A percentile compares a stretch with the other conserved stretches of the same genome.
phyloP scores from a whole-genome alignment of 169 alveolate species.

The Perkinsus chesapeaki region DNA sequence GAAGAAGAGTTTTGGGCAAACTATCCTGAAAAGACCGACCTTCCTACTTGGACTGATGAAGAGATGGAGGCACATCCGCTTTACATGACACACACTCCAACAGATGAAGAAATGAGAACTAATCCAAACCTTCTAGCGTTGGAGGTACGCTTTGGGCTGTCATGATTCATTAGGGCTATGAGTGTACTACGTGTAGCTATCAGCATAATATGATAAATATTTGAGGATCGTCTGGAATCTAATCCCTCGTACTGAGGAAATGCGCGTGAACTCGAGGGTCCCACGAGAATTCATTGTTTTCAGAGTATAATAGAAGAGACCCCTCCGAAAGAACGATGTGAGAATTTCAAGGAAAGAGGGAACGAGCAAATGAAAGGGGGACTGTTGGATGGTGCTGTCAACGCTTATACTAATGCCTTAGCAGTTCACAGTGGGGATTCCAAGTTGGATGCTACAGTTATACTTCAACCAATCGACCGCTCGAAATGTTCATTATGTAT shows the following conservation, averaged over 20 bases:
- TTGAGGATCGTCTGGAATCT: no score
- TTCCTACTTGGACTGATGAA: not conserved
- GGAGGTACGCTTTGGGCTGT: not conserved
- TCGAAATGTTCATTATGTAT: not conserved
- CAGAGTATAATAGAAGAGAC: not conserved
- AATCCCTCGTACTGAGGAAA: no score
- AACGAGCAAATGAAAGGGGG: not conserved
- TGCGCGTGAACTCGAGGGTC: no score
- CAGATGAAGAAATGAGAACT: not conserved
- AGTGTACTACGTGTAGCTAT: no score
- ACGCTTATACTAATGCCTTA: not conserved
- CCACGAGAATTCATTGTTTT: no score
- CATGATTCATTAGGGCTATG: no score
- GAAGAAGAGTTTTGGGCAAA: not conserved
- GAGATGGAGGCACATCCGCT: conserved; percentile 1
- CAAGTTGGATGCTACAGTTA: not conserved
- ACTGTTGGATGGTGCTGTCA: not conserved
- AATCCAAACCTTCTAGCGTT: not conserved
- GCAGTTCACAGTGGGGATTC: not conserved
- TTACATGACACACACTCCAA: not conserved
- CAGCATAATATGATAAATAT: no score
- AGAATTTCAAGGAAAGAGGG: not conserved
- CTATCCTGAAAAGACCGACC: not conserved
- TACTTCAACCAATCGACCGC: not conserved
- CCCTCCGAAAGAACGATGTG: not conserved